phyloP scores from a whole-genome alignment of 208 protist species.

The Acanthamoeba healyi region DNA sequence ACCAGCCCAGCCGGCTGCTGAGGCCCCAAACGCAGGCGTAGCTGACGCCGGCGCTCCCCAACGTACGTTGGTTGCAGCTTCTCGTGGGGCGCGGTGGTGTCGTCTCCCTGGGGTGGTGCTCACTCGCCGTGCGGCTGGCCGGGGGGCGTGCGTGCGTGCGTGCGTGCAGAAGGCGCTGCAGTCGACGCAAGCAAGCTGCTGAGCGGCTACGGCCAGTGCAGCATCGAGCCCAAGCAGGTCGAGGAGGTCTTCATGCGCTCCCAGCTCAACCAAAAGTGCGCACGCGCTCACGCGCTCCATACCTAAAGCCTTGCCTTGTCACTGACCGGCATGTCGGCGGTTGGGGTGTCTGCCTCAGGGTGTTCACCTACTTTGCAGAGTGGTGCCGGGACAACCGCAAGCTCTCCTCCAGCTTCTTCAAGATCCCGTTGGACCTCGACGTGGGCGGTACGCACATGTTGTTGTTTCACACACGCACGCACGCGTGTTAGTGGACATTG shows the following conservation, averaged over 20 bases:
- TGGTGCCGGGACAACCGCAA: conserved; percentile 21
- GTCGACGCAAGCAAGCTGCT: conserved; percentile 24
- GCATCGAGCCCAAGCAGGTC: conserved; percentile 29
- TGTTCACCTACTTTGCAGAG: conserved; percentile 46
- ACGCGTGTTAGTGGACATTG: neutral
- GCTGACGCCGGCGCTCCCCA: too few species aligned
- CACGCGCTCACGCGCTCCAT: neutral
- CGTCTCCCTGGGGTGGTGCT: too few species aligned
- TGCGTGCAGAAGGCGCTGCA: too few species aligned
- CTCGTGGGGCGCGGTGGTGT: too few species aligned
- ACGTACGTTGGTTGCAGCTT: too few species aligned
- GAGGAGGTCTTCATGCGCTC: conserved; percentile 33
- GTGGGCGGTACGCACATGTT: neutral
- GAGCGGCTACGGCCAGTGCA: conserved; percentile 33
- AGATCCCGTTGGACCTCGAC: neutral
- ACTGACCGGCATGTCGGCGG: neutral
- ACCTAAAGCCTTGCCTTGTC: neutral
- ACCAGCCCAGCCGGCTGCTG: too few species aligned
- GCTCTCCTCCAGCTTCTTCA: neutral
- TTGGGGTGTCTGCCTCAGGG: neutral
- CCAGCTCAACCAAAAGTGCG: conserved; percentile 26
- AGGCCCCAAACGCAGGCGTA: too few species aligned
- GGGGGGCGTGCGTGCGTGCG: too few species aligned
- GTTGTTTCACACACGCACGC: too few species aligned
- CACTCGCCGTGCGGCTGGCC: too few species aligned